Percentiles rank a stretch among this genome's conserved stretches.
Evolutionary conservation across 768 basidiomycete genomes (phyloP).

Genomic region (Russula earlei): DNA sequence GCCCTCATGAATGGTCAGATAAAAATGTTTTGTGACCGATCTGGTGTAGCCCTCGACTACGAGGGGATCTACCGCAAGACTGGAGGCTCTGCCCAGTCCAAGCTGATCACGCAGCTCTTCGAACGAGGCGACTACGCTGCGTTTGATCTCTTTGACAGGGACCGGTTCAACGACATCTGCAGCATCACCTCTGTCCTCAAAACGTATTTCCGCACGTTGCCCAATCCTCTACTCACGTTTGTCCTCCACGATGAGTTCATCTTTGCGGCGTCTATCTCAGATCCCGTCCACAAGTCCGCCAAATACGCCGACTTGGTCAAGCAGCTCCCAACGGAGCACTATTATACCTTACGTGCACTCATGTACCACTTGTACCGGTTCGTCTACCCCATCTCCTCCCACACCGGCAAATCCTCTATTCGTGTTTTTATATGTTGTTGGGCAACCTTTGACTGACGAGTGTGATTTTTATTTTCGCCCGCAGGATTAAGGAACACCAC

Average conservation of each 20-base stretch:
- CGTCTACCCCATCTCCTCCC: slow-evolving; percentile 24
- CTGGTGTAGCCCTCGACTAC: slow-evolving; percentile 68
- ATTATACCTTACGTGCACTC: slow-evolving; percentile 68
- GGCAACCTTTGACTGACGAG: slow-evolving; percentile 2
- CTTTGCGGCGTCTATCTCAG: slow-evolving; percentile 58
- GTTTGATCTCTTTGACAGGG: slow-evolving; percentile 80
- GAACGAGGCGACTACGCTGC: slow-evolving; percentile 84
- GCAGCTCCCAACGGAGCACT: slow-evolving; percentile 80
- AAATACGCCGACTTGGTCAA: slow-evolving; percentile 59
- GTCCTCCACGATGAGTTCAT: slow-evolving; percentile 90
- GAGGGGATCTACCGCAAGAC: slow-evolving; percentile 99
- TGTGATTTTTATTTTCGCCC: background rate
- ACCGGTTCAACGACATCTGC: slow-evolving; percentile 95
- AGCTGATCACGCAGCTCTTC: slow-evolving; percentile 88
- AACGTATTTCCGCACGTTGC: slow-evolving; percentile 89
- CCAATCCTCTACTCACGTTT: slow-evolving; percentile 83
- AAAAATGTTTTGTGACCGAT: background rate
- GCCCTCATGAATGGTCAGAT: slow-evolving; percentile 23
- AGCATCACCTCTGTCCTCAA: slow-evolving; percentile 96
- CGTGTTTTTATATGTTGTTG: background rate
- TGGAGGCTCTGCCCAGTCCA: slow-evolving; percentile 86
- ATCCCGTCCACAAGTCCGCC: slow-evolving; percentile 46
- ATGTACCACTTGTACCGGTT: slow-evolving; percentile 86
- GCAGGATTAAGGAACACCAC: slow-evolving; percentile 51
- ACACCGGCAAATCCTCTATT: slow-evolving; percentile 8